Conservation (phyloP, 2,329 filamentous ascomycete genomes). For the Neocucurbitaria cava region DNA sequence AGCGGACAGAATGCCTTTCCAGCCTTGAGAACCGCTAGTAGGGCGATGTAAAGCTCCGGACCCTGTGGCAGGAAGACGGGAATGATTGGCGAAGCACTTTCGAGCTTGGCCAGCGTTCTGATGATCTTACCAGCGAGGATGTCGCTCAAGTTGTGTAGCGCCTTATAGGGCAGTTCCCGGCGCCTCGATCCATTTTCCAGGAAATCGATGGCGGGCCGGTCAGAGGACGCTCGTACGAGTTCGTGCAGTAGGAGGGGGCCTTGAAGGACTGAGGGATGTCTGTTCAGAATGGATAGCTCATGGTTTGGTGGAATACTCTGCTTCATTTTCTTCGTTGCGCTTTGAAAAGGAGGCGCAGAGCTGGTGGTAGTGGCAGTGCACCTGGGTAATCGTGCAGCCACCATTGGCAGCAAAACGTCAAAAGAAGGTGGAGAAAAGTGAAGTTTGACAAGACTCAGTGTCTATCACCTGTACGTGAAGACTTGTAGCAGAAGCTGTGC, state of each 20-base stretch:
- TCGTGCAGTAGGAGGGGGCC: slow-evolving; percentile 68
- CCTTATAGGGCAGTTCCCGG: slow-evolving; percentile 64
- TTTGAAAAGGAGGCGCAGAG: slow-evolving; percentile 19
- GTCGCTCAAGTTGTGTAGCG: slow-evolving; percentile 67
- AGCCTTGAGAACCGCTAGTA: slow-evolving; percentile 78
- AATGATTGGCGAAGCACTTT: slow-evolving; percentile 60
- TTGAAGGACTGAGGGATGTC: slow-evolving; percentile 57
- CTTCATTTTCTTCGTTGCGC: slow-evolving; percentile 34
- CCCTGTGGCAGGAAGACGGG: slow-evolving; percentile 81
- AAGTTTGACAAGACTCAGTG: not conserved
- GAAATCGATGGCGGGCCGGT: slow-evolving; percentile 68
- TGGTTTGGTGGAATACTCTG: slow-evolving; percentile 15
- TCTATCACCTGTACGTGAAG: slow-evolving; percentile 1
- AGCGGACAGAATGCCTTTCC: slow-evolving; percentile 88
- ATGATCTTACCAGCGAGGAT: slow-evolving; percentile 57
- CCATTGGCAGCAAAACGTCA: not conserved
- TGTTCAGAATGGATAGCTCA: slow-evolving; percentile 60
- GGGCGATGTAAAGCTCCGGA: slow-evolving; percentile 76
- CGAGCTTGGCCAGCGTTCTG: slow-evolving; percentile 25
- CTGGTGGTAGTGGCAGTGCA: not conserved
- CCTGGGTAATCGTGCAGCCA: not conserved
- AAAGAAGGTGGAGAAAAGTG: not conserved
- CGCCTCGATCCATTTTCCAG: slow-evolving; percentile 57
- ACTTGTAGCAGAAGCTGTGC: not conserved
- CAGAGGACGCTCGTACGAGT: slow-evolving; percentile 60